These are phyloP conservation scores for Yamadazyma buinensis DNA, from an alignment of 1,139 yeast genomes.

Conservation along the genomic window DNA sequence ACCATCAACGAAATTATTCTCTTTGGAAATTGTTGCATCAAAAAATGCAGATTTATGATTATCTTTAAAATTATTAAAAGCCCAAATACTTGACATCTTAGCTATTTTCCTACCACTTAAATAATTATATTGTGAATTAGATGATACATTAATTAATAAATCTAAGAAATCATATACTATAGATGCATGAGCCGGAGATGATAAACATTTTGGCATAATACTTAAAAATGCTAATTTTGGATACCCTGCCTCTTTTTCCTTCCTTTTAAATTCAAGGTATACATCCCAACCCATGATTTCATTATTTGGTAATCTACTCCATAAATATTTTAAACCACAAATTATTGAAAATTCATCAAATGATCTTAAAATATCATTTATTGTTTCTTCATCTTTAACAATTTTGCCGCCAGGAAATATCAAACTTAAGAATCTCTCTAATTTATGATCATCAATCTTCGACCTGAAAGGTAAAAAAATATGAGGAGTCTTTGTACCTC, in stretches of 20 bases:
- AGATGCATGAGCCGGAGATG: conserved; percentile 85
- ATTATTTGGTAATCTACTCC: conserved; percentile 80
- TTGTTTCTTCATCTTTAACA: conserved; percentile 25
- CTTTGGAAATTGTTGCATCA: conserved; percentile 38
- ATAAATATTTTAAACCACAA: conserved; percentile 72
- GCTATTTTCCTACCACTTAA: conserved; percentile 78
- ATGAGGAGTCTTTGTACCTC: conserved; percentile 59
- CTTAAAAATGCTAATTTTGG: conserved; percentile 74
- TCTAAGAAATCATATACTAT: conserved; percentile 86
- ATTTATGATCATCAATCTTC: conserved; percentile 52
- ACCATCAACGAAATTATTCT: conserved; percentile 62
- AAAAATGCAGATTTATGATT: conserved; percentile 29
- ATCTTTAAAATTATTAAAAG: conserved; percentile 46
- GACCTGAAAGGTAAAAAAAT: conserved; percentile 69
- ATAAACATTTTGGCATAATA: conserved; percentile 78
- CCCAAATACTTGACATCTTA: conserved; percentile 87
- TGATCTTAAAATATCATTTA: conserved; percentile 34
- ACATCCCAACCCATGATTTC: conserved; percentile 87
- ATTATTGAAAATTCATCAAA: conserved; percentile 68
- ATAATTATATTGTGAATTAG: conserved; percentile 78
- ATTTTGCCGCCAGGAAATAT: conserved; percentile 52
- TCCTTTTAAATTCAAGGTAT: conserved; percentile 62
- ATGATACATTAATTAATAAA: conserved; percentile 69
- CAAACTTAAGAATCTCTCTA: conserved; percentile 48
- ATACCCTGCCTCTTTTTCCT: conserved; percentile 61